Conservation (phyloP, 1,284 basidiomycete genomes). For the Dichomitus squalens region DNA sequence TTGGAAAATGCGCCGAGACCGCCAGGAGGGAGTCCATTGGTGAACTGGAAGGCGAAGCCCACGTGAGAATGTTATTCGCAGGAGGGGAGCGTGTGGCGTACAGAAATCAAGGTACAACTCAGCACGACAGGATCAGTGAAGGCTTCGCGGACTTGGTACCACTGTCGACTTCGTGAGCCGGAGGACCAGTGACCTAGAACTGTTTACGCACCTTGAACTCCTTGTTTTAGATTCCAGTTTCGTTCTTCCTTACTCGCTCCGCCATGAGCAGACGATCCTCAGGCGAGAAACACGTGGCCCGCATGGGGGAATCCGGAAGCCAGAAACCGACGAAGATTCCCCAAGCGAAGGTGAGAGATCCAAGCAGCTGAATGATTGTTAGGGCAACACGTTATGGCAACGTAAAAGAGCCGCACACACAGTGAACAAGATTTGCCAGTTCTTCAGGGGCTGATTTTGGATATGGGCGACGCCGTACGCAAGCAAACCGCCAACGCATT, state of each 20-base stretch:
- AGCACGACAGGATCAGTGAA: constrained; percentile 50
- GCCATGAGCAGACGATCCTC: constrained; percentile 55
- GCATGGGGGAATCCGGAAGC: constrained; percentile 54
- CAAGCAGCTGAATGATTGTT: constrained; percentile 39
- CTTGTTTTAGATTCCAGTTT: constrained; percentile 57
- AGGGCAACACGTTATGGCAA: not conserved
- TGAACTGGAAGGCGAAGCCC: constrained; percentile 40
- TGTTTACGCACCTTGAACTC: constrained; percentile 46
- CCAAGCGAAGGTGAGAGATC: constrained; percentile 49
- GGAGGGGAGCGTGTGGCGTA: constrained; percentile 29
- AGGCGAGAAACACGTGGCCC: constrained; percentile 48
- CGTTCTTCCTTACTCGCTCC: constrained; percentile 56
- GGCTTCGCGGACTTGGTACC: constrained; percentile 38
- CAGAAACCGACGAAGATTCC: constrained; percentile 52
- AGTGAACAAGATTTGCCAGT: constrained; percentile 56
- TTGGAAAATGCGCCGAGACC: constrained; percentile 56
- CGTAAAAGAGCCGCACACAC: constrained; percentile 28
- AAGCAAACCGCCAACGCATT: constrained; percentile 53
- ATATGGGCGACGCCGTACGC: constrained; percentile 54
- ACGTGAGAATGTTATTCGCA: not conserved
- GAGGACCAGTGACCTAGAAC: not conserved
- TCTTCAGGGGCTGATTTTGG: constrained; percentile 42
- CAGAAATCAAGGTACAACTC: constrained; percentile 27
- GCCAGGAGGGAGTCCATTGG: constrained; percentile 55
- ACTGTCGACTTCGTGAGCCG: constrained; percentile 8